Evolutionary conservation across 306 rosid species (phyloP), one percentile per base, ranked within the genome.

Genomic region (Sindora glabra): DNA sequence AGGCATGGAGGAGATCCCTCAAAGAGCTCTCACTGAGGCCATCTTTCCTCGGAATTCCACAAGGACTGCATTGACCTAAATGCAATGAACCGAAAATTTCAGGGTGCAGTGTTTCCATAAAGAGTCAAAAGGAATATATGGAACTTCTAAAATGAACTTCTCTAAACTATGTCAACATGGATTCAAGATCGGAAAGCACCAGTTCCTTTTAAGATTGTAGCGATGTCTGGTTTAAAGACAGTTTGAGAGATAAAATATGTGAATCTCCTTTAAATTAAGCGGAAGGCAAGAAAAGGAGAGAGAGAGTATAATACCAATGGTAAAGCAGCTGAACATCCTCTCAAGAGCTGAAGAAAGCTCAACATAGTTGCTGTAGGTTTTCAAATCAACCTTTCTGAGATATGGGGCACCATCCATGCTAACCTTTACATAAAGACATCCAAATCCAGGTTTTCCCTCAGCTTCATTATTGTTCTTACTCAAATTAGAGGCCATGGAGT

Each of bases 351-450:
- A 58, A 32, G 99, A 92, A 69, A 92, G 83, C 74, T 86, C 90
- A 56, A 34, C 18, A 59, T 92, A 92, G 72, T 86, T 86, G 49
- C 17, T 80, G 76, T 79, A 83, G 60, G 68, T 77, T 72, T 82
- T 86, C 27, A 92, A 90, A 77, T 89, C 90, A 61, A 92, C 84
- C 78, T 92, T 92, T 71, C 99, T 72, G 26, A 92, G 86, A 74
- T 92, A 92, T 30, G 99, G 99, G 47, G 99, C 99, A 65, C 96
- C 99, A 63, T 89, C 96, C 99, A 89, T 92, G 81, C 99, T 84
- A 12, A 92, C 96, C 73, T 92, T 92, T 3, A 92, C 85, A 80
- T 86, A 92, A 15, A 86, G 78, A 79, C 92, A 83, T 17, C 80
- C 81, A 22, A 62, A 42, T 19, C 87, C 90, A 5, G 74, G 24